phyloP scores from a whole-genome alignment of 495 filamentous ascomycete species.

The Penicillium cinerascens region DNA sequence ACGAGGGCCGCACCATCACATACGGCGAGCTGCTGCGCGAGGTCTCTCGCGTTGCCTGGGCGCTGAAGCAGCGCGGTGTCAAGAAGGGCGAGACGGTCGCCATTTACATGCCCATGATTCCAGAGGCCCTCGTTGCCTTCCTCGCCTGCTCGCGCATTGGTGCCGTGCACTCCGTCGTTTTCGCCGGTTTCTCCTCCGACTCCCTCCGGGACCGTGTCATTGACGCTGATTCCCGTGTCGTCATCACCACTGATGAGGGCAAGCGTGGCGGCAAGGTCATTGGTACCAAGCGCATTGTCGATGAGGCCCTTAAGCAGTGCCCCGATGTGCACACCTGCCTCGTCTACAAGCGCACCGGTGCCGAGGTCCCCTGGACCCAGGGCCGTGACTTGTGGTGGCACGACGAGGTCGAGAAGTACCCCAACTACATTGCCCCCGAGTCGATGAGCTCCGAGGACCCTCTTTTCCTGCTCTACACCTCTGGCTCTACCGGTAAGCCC shows the following conservation, averaged over 20 bases:
- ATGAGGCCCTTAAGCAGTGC: constrained; percentile 96
- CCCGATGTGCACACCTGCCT: constrained; percentile 81
- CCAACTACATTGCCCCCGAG: constrained; percentile 82
- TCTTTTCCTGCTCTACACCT: constrained; percentile 96
- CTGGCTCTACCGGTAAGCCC: constrained; percentile 94
- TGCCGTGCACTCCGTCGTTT: constrained; percentile 96
- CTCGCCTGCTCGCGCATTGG: constrained; percentile 90
- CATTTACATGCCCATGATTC: constrained; percentile 98
- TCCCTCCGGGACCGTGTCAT: constrained; percentile 94
- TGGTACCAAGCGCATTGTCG: constrained; percentile 98
- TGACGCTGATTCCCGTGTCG: constrained; percentile 83
- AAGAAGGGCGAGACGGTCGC: constrained; percentile 97
- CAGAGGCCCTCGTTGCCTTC: constrained; percentile 88
- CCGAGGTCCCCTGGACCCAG: constrained; percentile 83
- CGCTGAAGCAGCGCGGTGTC: constrained; percentile 90
- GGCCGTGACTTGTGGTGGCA: constrained; percentile 98
- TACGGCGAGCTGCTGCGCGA: constrained; percentile 93
- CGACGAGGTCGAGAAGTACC: constrained; percentile 95
- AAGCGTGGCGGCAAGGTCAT: constrained; percentile 97
- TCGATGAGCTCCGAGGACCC: constrained; percentile 90
- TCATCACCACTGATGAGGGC: constrained; percentile 96
- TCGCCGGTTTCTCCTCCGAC: constrained; percentile 96
- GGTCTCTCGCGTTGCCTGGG: constrained; percentile 80
- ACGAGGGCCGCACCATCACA: constrained; percentile 82
- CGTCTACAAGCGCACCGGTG: constrained; percentile 93